A percentile compares a stretch with the other conserved stretches of the same genome.
phyloP scores from a whole-genome alignment of 768 basidiomycete species.

The Amylocystis lapponica region DNA sequence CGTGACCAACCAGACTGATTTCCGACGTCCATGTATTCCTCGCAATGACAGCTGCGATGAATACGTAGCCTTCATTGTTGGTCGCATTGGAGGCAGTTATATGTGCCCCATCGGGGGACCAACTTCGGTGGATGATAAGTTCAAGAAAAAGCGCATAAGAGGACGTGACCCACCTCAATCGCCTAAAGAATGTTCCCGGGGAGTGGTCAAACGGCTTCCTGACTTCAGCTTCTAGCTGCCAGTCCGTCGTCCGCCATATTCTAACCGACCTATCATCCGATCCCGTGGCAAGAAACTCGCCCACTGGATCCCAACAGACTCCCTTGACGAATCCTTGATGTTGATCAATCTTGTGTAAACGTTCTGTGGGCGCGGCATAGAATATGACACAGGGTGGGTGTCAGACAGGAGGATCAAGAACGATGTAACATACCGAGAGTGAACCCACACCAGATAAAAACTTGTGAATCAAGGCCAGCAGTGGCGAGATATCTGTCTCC shows the following conservation, averaged over 20 bases:
- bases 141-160: not conserved
- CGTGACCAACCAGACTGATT: constrained; percentile 93
- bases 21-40: constrained; percentile 86
- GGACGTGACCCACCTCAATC: constrained; percentile 57
- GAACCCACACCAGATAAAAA: constrained; percentile 91
- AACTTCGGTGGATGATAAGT: constrained; percentile 45
- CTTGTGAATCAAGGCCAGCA: constrained; percentile 86
- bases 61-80: constrained; percentile 93
- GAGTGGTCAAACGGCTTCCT: constrained; percentile 90
- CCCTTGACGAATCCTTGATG: constrained; percentile 98
- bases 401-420: not conserved
- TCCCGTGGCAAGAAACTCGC: constrained; percentile 95
- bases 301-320: constrained; percentile 98
- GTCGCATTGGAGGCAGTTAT: constrained; percentile 97
- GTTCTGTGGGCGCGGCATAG: too few species aligned
- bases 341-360: constrained; percentile 73
- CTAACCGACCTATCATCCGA: constrained; percentile 96
- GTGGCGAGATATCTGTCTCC: constrained; percentile 91
- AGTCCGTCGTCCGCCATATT: constrained; percentile 93
- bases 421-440: constrained; percentile 62
- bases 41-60: constrained; percentile 94
- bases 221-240: constrained; percentile 80
- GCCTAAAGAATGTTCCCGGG: constrained; percentile 90
- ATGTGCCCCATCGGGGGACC: constrained; percentile 99
- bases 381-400: not conserved